Conservation (phyloP, 2,329 filamentous ascomycete species). For the Ustulina deusta region DNA sequence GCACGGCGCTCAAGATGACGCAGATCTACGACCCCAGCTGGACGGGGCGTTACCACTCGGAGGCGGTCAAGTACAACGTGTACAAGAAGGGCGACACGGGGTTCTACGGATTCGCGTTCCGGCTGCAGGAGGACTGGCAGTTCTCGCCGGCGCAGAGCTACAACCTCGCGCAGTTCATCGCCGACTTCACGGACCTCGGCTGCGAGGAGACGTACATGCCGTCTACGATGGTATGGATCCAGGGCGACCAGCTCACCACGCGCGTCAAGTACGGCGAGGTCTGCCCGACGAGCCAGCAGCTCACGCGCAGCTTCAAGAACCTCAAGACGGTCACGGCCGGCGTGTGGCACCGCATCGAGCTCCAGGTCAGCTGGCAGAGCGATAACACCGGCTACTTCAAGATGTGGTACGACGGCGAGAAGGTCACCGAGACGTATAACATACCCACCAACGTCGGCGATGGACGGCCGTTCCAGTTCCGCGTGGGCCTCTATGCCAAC, state of each 20-base stretch:
- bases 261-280: slow-evolving; percentile 57
- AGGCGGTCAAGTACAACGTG: slow-evolving; percentile 58
- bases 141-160: slow-evolving; percentile 58
- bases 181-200: slow-evolving; percentile 57
- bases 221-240: slow-evolving; percentile 61
- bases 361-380: slow-evolving; percentile 60
- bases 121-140: slow-evolving; percentile 60
- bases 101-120: slow-evolving; percentile 65
- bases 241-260: slow-evolving; percentile 57
- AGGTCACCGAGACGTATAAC: slow-evolving; percentile 56
- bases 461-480: slow-evolving; percentile 58
- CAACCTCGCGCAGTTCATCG: slow-evolving; percentile 65
- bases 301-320: slow-evolving; percentile 50
- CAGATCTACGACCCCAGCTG: slow-evolving; percentile 58
- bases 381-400: slow-evolving; percentile 59
- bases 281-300: slow-evolving; percentile 50
- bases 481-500: slow-evolving; percentile 63
- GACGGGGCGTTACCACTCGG: slow-evolving; percentile 62
- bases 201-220: slow-evolving; percentile 63
- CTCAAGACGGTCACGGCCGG: slow-evolving; percentile 57
- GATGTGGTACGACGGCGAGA: slow-evolving; percentile 61
- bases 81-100: slow-evolving; percentile 60
- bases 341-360: slow-evolving; percentile 60
- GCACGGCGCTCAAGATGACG: slow-evolving; percentile 59
- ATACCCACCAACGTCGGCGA: slow-evolving; percentile 61